phyloP scores from a whole-genome alignment of 1,284 basidiomycete genomes.

The Cutaneotrichosporon sp. region DNA sequence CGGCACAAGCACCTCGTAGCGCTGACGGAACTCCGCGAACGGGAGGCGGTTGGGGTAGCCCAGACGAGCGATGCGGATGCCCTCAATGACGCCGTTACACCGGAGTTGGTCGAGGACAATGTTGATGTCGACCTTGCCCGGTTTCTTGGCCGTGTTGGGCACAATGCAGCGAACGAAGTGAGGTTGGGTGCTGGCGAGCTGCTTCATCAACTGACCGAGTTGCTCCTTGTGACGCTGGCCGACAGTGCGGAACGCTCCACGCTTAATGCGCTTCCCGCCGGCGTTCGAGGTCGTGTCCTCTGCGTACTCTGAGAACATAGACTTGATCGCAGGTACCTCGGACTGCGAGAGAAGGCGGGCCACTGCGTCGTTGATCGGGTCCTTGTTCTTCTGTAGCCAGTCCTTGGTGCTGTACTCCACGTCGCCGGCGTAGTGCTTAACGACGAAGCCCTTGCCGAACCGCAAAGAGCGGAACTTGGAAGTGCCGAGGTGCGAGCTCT shows the following conservation, averaged over 20 bases:
- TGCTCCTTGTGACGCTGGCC: constrained; percentile 97
- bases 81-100: constrained; percentile 98
- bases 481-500: constrained; percentile 63
- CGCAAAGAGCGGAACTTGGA: constrained; percentile 82
- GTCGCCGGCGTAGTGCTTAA: constrained; percentile 94
- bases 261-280: constrained; percentile 77
- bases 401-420: constrained; percentile 96
- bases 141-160: constrained; percentile 88
- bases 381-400: constrained; percentile 99
- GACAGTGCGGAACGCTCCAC: constrained; percentile 95
- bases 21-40: constrained; percentile 94
- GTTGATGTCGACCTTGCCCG: constrained; percentile 87
- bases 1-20: constrained; percentile 94
- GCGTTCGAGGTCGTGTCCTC: constrained; percentile 55
- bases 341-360: constrained; percentile 84
- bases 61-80: constrained; percentile 94
- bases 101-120: constrained; percentile 94
- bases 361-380: constrained; percentile 95
- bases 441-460: constrained; percentile 91
- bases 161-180: constrained; percentile 99
- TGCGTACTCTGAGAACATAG: constrained; percentile 82
- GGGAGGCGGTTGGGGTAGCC: constrained; percentile 97
- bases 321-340: constrained; percentile 74
- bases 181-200: constrained; percentile 90
- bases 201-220: constrained; percentile 83